These are phyloP conservation scores for Rutstroemia sp. DNA, from an alignment of 2,329 filamentous ascomycete species.

Conservation along the genomic window DNA sequence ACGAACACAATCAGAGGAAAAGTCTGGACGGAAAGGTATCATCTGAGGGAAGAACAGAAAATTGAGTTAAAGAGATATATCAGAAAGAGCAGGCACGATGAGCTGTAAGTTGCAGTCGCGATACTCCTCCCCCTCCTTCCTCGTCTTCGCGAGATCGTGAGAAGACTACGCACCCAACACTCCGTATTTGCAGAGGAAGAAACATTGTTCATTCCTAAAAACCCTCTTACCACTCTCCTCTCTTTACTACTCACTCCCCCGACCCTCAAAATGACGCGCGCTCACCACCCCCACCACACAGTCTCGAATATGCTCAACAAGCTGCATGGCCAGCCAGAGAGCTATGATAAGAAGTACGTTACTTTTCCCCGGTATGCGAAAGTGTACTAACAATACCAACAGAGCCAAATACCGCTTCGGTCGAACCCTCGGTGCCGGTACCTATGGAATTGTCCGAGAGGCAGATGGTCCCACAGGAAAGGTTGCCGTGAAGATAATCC, in stretches of 20 bases:
- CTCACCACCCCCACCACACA: constrained; percentile 31
- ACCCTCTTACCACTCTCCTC: background rate
- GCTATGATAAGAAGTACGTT: constrained; percentile 93
- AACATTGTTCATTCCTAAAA: background rate
- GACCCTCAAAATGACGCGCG: constrained; percentile 6
- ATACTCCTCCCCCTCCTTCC: constrained; percentile 6
- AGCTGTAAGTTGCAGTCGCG: constrained; percentile 25
- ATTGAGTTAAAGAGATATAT: constrained; percentile 7
- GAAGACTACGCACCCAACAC: background rate
- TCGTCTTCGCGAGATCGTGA: background rate
- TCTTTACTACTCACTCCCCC: background rate
- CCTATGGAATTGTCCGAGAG: constrained; percentile 96
- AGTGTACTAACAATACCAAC: constrained; percentile 17
- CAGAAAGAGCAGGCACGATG: constrained; percentile 24
- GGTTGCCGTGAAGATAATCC: constrained; percentile 96
- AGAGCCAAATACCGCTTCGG: constrained; percentile 88
- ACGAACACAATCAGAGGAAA: background rate
- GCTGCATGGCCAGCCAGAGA: constrained; percentile 92
- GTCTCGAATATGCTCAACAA: constrained; percentile 90
- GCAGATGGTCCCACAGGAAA: constrained; percentile 78
- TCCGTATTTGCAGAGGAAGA: background rate
- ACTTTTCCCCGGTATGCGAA: constrained; percentile 1
- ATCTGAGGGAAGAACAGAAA: background rate
- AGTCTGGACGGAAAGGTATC: background rate
- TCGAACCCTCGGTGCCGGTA: constrained; percentile 88